These are phyloP conservation scores for Aureobasidium uvarum DNA, from an alignment of 2,329 filamentous ascomycete species.

Conservation along the genomic window DNA sequence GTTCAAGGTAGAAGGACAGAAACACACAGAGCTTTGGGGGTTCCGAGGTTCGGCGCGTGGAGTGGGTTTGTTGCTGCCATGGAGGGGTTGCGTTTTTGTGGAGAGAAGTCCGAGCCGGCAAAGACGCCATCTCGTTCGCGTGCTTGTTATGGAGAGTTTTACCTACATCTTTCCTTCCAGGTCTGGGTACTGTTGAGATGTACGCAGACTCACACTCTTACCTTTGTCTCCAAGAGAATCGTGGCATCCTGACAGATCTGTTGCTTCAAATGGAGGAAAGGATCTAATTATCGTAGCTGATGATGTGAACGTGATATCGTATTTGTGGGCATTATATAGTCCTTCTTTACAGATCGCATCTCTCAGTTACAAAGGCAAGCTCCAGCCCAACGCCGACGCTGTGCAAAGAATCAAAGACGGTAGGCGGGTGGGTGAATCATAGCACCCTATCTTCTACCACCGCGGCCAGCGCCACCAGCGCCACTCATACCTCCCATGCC, in stretches of 20 bases:
- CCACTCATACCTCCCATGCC: conserved; percentile 64
- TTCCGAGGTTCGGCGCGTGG: conserved; percentile 18
- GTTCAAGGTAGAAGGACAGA: neutral
- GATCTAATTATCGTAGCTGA: neutral
- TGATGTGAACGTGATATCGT: neutral
- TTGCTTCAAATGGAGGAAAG: neutral
- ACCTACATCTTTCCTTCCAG: neutral
- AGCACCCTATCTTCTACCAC: conserved; percentile 27
- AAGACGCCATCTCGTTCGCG: neutral
- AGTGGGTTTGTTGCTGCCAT: neutral
- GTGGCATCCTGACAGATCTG: neutral
- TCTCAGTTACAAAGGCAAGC: neutral
- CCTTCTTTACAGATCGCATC: neutral
- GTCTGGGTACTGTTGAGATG: too few relatives aligned
- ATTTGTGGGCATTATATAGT: neutral
- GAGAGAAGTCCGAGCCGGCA: neutral
- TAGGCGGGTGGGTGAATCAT: neutral
- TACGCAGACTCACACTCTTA: too few relatives aligned
- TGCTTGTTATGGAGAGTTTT: neutral
- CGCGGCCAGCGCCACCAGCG: conserved; percentile 51
- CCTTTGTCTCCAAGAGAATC: too few relatives aligned
- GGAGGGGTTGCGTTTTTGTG: conserved; percentile 12
- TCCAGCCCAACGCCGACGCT: conserved; percentile 26
- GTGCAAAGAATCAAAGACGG: conserved; percentile 25
- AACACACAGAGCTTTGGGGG: neutral